These are phyloP conservation scores for Oryza longistaminata DNA, from an alignment of 176 grass and related monocot genomes.

Conservation along the genomic window DNA sequence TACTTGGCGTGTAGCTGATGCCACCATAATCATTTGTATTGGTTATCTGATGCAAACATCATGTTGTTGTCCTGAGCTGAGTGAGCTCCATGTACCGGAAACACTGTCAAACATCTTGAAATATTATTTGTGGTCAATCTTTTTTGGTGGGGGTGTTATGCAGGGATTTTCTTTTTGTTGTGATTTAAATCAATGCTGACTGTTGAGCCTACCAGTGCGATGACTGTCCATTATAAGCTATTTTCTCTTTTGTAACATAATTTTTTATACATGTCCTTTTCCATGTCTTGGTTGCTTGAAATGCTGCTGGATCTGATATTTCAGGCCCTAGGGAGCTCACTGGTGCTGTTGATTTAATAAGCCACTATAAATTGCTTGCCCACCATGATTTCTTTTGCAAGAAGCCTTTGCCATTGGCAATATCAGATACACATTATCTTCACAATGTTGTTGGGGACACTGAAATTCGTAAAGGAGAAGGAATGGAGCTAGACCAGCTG, in stretches of 20 bases:
- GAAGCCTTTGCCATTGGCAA: slow-evolving; percentile 67
- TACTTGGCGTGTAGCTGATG: slow-evolving; percentile 4
- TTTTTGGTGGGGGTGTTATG: not conserved
- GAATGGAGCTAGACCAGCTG: slow-evolving; percentile 95
- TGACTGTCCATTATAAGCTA: not conserved
- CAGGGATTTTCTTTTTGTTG: not conserved
- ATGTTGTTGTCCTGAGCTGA: not conserved
- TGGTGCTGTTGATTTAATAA: slow-evolving; percentile 91
- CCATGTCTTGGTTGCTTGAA: not conserved
- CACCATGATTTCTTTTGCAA: slow-evolving; percentile 99
- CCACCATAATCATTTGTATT: slow-evolving; percentile 1
- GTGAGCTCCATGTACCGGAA: not conserved
- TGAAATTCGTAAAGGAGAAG: slow-evolving; percentile 96
- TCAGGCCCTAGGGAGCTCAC: slow-evolving; percentile 88
- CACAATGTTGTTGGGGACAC: slow-evolving; percentile 86
- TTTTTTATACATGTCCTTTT: slow-evolving; percentile 1
- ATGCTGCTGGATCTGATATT: slow-evolving; percentile 3
- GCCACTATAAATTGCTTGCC: slow-evolving; percentile 67
- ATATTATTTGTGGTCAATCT: not conserved
- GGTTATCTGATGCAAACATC: slow-evolving; percentile 2
- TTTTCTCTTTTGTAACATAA: slow-evolving; percentile 2
- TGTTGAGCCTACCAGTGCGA: not conserved
- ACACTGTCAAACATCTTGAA: not conserved
- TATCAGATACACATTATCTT: slow-evolving; percentile 95
- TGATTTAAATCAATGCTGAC: not conserved